phyloP scores from a whole-genome alignment of 106 monocot species.

The Allium sativum region DNA sequence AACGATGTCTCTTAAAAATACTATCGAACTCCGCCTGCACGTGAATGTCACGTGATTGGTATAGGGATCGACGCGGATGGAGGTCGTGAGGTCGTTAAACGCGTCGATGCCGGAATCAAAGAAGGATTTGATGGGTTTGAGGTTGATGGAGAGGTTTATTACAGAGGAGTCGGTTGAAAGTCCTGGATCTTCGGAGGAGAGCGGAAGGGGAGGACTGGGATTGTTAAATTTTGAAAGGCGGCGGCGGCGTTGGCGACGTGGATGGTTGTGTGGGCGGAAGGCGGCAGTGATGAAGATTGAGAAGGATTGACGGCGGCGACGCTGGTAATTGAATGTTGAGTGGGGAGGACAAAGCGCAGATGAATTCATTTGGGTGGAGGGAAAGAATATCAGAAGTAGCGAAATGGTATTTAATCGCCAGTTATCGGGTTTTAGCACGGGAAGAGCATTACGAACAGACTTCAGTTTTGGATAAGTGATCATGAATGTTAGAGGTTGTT shows the following conservation, averaged over 20 bases:
- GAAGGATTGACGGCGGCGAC: neutral
- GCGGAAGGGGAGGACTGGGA: neutral
- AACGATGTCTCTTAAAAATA: conserved; percentile 32
- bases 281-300: neutral
- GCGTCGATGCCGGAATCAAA: conserved; percentile 46
- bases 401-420: no score
- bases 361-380: neutral
- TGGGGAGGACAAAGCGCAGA: neutral
- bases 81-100: conserved; percentile 38
- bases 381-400: no score
- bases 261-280: neutral
- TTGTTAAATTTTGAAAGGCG: neutral
- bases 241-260: neutral
- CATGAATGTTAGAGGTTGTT: no score
- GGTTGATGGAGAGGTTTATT: conserved; percentile 30
- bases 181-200: conserved; percentile 4
- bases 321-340: neutral
- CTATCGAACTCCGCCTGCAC: conserved; percentile 51
- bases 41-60: conserved; percentile 53
- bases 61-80: conserved; percentile 28
- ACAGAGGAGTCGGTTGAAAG: no score
- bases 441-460: no score
- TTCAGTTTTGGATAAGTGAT: no score
- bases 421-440: no score
- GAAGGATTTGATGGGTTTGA: conserved; percentile 21